Evolutionary conservation across 2,329 filamentous ascomycete species (phyloP).

Genomic region (Botryotinia globosa): DNA sequence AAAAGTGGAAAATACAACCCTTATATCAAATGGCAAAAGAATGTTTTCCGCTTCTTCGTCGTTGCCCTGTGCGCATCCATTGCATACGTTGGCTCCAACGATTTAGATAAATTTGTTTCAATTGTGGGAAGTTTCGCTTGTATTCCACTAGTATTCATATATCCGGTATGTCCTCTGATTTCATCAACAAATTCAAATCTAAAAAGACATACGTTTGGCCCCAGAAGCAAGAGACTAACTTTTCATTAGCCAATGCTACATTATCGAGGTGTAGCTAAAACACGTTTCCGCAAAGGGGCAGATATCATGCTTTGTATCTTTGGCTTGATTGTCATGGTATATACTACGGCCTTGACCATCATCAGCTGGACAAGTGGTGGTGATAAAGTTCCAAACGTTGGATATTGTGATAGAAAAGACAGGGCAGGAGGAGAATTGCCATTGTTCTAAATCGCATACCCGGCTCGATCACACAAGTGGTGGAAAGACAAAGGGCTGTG

Average conservation of each 20-base stretch:
- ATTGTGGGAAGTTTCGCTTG: conserved; percentile 97
- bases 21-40: conserved; percentile 99
- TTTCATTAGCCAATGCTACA: conserved; percentile 76
- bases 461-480: background rate
- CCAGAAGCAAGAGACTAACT: conserved; percentile 17
- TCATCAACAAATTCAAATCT: background rate
- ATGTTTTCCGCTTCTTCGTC: conserved; percentile 89
- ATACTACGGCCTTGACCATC: conserved; percentile 84
- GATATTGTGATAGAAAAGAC: conserved; percentile 56
- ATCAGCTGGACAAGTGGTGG: conserved; percentile 74
- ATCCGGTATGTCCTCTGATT: conserved; percentile 68
- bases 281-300: conserved; percentile 61
- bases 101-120: conserved; percentile 96
- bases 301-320: conserved; percentile 79
- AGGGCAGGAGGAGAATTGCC: conserved; percentile 14
- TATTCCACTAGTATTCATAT: conserved; percentile 94
- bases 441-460: background rate
- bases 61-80: conserved; percentile 83
- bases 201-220: background rate
- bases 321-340: conserved; percentile 82
- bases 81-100: conserved; percentile 87
- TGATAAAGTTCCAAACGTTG: conserved; percentile 49
- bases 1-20: conserved; percentile 96
- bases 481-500: background rate
- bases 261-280: conserved; percentile 74